Percentiles rank a stretch among this genome's conserved stretches.
phyloP scores from a whole-genome alignment of 306 rosid genomes.

The Phaseolus lunatus region DNA sequence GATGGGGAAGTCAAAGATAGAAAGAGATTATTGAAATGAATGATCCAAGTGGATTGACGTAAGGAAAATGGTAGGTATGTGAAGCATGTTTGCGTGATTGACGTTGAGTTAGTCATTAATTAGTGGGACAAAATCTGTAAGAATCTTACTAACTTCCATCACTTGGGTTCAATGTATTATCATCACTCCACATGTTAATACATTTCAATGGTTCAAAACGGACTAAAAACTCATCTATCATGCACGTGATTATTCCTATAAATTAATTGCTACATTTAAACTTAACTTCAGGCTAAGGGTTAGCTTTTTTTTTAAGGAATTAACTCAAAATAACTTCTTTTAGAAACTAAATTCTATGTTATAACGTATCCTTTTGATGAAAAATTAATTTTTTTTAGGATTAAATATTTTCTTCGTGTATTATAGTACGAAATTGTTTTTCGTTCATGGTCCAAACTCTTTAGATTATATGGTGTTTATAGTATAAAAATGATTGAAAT shows the following conservation, averaged over 20 bases:
- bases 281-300: too few species aligned
- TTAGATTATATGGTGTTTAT: too few species aligned
- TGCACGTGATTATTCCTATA: conserved; percentile 26
- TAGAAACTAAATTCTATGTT: too few species aligned
- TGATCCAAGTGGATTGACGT: conserved; percentile 44
- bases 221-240: not conserved
- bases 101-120: conserved; percentile 52
- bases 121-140: conserved; percentile 52
- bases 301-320: too few species aligned
- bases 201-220: not conserved
- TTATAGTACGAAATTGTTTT: too few species aligned
- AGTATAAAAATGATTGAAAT: too few species aligned
- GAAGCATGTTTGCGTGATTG: conserved; percentile 62
- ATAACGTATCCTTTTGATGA: too few species aligned
- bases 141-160: conserved; percentile 59
- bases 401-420: too few species aligned
- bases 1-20: conserved; percentile 25
- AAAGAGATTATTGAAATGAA: conserved; percentile 26
- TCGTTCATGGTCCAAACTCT: too few species aligned
- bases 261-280: too few species aligned
- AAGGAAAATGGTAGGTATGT: conserved; percentile 32
- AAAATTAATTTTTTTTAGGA: too few species aligned
- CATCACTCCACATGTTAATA: conserved; percentile 39
- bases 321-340: too few species aligned
- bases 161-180: conserved; percentile 47